Percentiles rank a stretch among this genome's conserved stretches.
Conservation (phyloP, 2,329 filamentous ascomycete genomes). For the Monascus ruber region DNA sequence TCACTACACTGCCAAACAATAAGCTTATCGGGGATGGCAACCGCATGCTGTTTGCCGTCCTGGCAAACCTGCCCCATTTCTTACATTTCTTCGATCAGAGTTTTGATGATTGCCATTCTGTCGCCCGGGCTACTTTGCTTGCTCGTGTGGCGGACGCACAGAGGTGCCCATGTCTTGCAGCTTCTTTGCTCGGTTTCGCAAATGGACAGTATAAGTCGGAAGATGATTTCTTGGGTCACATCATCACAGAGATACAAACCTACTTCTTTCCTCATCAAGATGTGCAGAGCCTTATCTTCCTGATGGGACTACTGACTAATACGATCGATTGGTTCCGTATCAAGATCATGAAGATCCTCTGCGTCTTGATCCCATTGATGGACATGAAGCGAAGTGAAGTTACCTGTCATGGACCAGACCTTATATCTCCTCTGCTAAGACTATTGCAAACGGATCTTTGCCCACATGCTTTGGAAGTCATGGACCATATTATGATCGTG, state of each 20-base stretch:
- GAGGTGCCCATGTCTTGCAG: slow-evolving; percentile 54
- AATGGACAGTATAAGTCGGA: slow-evolving; percentile 54
- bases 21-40: slow-evolving; percentile 70
- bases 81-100: slow-evolving; percentile 64
- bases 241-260: slow-evolving; percentile 62
- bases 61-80: slow-evolving; percentile 86
- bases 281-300: slow-evolving; percentile 73
- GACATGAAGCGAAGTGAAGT: slow-evolving; percentile 90
- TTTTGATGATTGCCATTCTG: slow-evolving; percentile 42
- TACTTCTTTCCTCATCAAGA: slow-evolving; percentile 74
- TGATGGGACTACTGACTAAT: slow-evolving; percentile 87
- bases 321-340: slow-evolving; percentile 79
- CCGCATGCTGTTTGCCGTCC: slow-evolving; percentile 70
- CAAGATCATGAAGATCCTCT: slow-evolving; percentile 84
- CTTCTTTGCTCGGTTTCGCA: slow-evolving; percentile 59
- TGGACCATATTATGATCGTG: slow-evolving; percentile 93
- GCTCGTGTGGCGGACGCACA: slow-evolving; percentile 62
- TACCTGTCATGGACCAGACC: slow-evolving; percentile 78
- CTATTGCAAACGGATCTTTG: slow-evolving; percentile 88
- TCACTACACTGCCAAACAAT: slow-evolving; percentile 69
- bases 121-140: slow-evolving; percentile 57
- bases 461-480: slow-evolving; percentile 77
- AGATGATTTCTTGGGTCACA: slow-evolving; percentile 64
- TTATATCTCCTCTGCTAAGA: slow-evolving; percentile 84
- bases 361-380: slow-evolving; percentile 72